phyloP scores from a whole-genome alignment of 495 filamentous ascomycete species.

The Hypoxylon intermedium region DNA sequence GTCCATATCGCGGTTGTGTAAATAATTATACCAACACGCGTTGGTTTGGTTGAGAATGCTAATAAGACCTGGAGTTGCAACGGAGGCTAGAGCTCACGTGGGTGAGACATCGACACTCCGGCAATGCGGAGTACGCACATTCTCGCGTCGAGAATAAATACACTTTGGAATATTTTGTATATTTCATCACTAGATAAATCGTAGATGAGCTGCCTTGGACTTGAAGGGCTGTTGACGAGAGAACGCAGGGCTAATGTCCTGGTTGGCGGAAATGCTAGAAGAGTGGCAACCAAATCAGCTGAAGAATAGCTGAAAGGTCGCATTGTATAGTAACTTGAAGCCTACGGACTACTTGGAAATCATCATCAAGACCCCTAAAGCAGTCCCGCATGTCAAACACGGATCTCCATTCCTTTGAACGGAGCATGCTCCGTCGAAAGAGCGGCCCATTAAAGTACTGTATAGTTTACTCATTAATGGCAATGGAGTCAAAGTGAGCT shows the following conservation, averaged over 20 bases:
- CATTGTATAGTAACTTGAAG: no score
- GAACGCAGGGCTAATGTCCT: no score
- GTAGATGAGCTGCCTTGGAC: not conserved
- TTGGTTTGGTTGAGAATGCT: constrained; percentile 34
- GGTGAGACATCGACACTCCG: constrained; percentile 36
- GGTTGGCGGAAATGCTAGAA: no score
- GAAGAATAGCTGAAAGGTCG: no score
- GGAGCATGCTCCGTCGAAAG: not conserved
- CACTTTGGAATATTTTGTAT: not conserved
- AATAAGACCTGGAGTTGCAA: constrained; percentile 32
- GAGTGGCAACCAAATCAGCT: no score
- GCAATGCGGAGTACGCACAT: constrained; percentile 21
- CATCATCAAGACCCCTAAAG: no score
- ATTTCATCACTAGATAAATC: not conserved
- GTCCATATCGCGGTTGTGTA: constrained; percentile 27
- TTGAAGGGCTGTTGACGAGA: not conserved
- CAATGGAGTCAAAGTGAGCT: not conserved
- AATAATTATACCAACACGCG: constrained; percentile 37
- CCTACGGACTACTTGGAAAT: no score
- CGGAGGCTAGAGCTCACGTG: constrained; percentile 20
- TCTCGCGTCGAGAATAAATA: constrained; percentile 3
- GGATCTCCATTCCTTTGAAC: constrained; percentile 34
- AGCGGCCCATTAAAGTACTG: not conserved
- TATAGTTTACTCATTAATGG: not conserved
- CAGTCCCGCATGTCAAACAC: constrained; percentile 7